phyloP scores from a whole-genome alignment of 352 stramenopile species.

The Blastocystis sp. region DNA sequence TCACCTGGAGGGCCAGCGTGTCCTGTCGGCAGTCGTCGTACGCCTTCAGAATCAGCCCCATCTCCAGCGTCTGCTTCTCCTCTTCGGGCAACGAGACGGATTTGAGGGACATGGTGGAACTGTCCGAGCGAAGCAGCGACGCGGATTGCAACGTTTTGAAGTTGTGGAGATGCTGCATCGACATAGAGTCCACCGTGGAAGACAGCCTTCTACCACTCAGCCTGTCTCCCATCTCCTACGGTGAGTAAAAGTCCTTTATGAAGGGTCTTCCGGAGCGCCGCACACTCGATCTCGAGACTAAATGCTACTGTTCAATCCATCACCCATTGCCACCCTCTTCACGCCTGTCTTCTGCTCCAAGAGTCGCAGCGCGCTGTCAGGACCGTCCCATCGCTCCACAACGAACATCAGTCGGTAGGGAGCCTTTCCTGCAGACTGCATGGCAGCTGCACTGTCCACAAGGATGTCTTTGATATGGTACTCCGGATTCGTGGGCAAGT shows the following conservation, averaged over 20 bases:
- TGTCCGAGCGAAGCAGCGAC: not conserved
- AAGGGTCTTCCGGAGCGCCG: not conserved
- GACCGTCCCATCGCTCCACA: conserved; percentile 60
- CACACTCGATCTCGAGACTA: not conserved
- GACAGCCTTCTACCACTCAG: not conserved
- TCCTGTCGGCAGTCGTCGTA: conserved; percentile 65
- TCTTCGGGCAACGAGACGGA: not conserved
- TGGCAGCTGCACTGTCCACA: conserved; percentile 36
- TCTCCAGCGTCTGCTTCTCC: not conserved
- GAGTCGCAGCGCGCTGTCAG: conserved; percentile 13
- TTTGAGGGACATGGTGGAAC: not conserved
- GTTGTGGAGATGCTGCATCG: conserved; percentile 4
- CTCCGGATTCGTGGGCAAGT: conserved; percentile 63
- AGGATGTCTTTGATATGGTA: conserved; percentile 54
- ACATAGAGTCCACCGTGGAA: not conserved
- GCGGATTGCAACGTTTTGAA: not conserved
- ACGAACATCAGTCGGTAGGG: conserved; percentile 63
- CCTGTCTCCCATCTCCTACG: not conserved
- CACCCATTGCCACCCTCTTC: not conserved
- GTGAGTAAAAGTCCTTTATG: not conserved
- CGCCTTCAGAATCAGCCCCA: conserved; percentile 61
- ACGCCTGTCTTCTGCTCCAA: conserved; percentile 21
- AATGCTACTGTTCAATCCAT: not conserved
- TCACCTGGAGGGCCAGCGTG: conserved; percentile 63
- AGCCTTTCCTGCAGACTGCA: conserved; percentile 64